These are phyloP conservation scores for Didymella glomerata DNA, from an alignment of 2,329 filamentous ascomycete species.

Conservation along the genomic window DNA sequence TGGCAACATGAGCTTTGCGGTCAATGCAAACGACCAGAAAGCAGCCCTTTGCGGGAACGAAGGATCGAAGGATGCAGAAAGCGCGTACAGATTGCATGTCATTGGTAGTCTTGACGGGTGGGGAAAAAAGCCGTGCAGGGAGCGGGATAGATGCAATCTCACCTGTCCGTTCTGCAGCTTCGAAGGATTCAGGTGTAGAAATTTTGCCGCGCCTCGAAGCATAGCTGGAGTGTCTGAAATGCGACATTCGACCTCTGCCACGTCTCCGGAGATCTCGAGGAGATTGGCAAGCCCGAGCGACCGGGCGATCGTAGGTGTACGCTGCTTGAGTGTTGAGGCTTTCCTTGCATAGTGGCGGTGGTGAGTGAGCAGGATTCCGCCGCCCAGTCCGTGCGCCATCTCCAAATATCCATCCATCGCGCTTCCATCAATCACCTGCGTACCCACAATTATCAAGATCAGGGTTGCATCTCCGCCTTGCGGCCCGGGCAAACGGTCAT, in stretches of 20 bases:
- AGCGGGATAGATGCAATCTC: constrained; percentile 6
- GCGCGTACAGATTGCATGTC: not conserved
- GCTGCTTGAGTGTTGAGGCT: not conserved
- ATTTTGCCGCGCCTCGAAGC: not conserved
- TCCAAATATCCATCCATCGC: not conserved
- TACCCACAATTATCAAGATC: not conserved
- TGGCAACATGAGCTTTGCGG: no score
- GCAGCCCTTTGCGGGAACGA: not conserved
- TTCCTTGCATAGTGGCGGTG: not conserved
- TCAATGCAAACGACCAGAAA: not conserved
- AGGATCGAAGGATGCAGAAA: constrained; percentile 4
- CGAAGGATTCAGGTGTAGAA: not conserved
- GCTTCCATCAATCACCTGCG: not conserved
- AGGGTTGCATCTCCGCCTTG: not conserved
- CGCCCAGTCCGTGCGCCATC: not conserved
- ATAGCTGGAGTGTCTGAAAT: not conserved
- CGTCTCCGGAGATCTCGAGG: not conserved
- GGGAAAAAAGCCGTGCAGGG: not conserved
- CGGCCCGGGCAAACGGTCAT: not conserved
- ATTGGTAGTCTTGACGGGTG: not conserved
- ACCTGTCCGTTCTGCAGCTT: not conserved
- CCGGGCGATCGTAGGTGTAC: not conserved
- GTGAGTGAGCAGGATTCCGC: not conserved
- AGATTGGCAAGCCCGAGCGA: not conserved
- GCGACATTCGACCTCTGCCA: not conserved